Conservation (phyloP, 176 grass and related monocot genomes). For the Phoenix dactylifera region DNA sequence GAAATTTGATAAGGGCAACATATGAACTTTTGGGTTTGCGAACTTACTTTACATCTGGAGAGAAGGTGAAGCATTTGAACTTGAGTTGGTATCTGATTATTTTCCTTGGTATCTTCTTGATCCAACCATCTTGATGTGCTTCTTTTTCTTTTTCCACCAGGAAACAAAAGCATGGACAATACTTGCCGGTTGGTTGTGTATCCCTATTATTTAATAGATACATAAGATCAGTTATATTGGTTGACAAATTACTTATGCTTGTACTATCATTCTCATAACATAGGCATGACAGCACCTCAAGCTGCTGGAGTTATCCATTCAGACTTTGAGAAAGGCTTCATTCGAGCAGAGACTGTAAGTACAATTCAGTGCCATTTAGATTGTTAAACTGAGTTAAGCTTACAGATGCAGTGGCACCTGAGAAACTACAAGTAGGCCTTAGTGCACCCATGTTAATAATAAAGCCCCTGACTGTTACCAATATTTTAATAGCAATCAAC, state of each 20-base stretch:
- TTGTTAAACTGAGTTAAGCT: no score
- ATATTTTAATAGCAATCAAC: no score
- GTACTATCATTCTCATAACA: neutral
- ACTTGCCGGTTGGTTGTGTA: constrained; percentile 56
- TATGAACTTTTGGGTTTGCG: constrained; percentile 85
- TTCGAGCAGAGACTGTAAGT: constrained; percentile 98
- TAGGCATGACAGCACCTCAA: constrained; percentile 97
- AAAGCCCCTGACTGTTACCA: no score
- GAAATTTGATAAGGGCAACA: constrained; percentile 91
- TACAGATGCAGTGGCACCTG: no score
- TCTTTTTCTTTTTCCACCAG: constrained; percentile 24
- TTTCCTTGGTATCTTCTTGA: neutral
- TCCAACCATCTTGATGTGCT: constrained; percentile 11
- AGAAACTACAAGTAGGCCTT: no score
- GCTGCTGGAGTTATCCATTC: constrained; percentile 97
- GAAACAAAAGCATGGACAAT: constrained; percentile 99
- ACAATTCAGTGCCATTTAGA: neutral
- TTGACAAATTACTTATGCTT: neutral
- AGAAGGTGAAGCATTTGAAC: constrained; percentile 53
- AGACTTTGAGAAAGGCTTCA: constrained; percentile 99
- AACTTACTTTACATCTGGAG: constrained; percentile 97
- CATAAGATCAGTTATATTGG: no score
- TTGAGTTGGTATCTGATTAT: constrained; percentile 2
- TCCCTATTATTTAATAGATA: neutral
- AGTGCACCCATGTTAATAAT: no score